Conservation (phyloP, 78 protist genomes). For the Dictyostelium purpureum region DNA sequence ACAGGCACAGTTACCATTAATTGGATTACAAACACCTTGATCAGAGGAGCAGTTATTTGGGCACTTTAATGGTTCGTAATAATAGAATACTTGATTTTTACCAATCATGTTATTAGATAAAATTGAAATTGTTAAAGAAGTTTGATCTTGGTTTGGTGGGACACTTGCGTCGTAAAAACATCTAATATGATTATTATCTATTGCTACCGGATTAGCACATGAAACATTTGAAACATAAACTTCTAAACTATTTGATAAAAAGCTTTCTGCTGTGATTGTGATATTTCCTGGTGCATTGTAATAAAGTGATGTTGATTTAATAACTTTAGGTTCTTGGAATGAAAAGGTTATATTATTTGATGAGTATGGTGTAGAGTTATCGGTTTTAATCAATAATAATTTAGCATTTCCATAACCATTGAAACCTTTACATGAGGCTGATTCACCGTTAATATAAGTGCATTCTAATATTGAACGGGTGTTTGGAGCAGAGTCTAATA, state of each 20-base stretch:
- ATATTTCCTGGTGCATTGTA: not conserved
- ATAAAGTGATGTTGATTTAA: not conserved
- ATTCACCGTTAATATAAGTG: not conserved
- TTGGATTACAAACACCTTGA: constrained; percentile 16
- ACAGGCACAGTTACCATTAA: constrained; percentile 1
- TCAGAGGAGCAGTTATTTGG: not conserved
- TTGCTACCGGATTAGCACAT: not conserved
- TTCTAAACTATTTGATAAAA: not conserved
- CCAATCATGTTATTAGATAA: not conserved
- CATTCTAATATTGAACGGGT: not conserved
- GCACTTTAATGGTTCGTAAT: not conserved
- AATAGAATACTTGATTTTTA: constrained; percentile 21
- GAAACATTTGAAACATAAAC: not conserved
- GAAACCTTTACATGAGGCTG: not conserved
- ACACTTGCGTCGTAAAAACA: not conserved
- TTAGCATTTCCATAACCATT: constrained; percentile 5
- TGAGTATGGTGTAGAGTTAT: not conserved
- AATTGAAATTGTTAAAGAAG: not conserved
- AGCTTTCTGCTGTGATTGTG: not conserved
- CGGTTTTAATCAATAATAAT: not conserved
- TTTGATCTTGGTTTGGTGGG: not conserved
- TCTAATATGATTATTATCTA: not conserved
- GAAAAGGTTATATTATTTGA: not conserved
- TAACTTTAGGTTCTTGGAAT: not conserved
- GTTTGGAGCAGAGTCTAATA: not conserved